Percentiles rank a stretch among this genome's conserved stretches.
These are phyloP conservation scores for Ophiognomonia clavigignenti-juglandacearum DNA, from an alignment of 2,329 filamentous ascomycete genomes.

Conservation along the genomic window DNA sequence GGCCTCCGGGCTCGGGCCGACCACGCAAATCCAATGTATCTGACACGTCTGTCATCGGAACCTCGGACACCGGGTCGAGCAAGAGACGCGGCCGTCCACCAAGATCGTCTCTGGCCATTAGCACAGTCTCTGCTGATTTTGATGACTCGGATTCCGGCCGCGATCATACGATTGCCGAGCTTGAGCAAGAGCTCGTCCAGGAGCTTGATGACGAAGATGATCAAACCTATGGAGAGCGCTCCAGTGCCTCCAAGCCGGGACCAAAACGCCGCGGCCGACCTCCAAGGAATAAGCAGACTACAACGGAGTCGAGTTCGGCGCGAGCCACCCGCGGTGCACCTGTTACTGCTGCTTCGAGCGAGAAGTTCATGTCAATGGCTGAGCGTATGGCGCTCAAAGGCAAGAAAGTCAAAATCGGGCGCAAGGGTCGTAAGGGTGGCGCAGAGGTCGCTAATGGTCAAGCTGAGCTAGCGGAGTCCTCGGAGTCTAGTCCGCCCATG, in stretches of 20 bases:
- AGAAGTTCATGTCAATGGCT: slow-evolving; percentile 48
- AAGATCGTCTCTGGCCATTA: slow-evolving; percentile 15
- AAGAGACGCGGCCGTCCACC: slow-evolving; percentile 16
- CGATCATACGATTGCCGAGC: slow-evolving; percentile 24
- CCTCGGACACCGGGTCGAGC: slow-evolving; percentile 13
- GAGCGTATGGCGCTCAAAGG: slow-evolving; percentile 52
- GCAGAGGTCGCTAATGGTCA: background rate
- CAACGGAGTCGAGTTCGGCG: no score
- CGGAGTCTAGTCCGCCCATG: background rate
- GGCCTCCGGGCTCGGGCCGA: slow-evolving; percentile 20
- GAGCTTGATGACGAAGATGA: slow-evolving; percentile 22
- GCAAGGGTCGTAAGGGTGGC: slow-evolving; percentile 20
- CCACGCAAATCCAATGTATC: slow-evolving; percentile 23
- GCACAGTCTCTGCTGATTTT: slow-evolving; percentile 2
- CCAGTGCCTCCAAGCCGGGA: background rate
- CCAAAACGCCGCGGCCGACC: slow-evolving; percentile 30
- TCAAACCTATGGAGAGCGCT: no score
- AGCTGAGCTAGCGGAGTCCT: background rate
- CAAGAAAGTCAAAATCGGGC: slow-evolving; percentile 48
- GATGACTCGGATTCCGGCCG: slow-evolving; percentile 13
- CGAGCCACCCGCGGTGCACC: slow-evolving; percentile 1
- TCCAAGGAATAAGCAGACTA: slow-evolving; percentile 21
- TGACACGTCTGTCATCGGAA: slow-evolving; percentile 5
- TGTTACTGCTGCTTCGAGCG: slow-evolving; percentile 13
- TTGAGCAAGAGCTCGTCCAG: slow-evolving; percentile 30